phyloP scores from a whole-genome alignment of 2,329 filamentous ascomycete genomes.

The Ambrosiella beaveri region DNA sequence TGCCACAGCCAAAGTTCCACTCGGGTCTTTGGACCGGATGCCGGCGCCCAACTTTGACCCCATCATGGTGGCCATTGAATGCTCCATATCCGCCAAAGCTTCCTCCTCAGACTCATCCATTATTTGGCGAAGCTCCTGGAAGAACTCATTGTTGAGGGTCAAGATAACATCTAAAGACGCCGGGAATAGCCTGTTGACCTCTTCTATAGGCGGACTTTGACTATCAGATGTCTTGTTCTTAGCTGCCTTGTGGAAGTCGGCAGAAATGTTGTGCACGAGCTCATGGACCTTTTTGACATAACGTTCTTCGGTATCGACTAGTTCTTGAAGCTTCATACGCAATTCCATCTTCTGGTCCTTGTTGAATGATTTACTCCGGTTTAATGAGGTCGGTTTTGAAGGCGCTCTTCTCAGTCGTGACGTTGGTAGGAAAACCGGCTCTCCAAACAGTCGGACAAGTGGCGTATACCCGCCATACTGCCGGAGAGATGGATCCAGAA shows the following conservation, averaged over 20 bases:
- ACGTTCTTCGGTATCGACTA: conserved; percentile 84
- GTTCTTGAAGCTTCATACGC: conserved; percentile 73
- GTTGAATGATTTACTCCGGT: conserved; percentile 59
- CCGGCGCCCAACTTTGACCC: conserved; percentile 28
- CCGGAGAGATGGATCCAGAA: conserved; percentile 43
- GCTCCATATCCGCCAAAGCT: conserved; percentile 59
- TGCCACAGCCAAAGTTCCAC: conserved; percentile 61
- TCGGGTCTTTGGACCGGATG: conserved; percentile 47
- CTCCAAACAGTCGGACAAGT: conserved; percentile 62
- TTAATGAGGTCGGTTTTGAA: conserved; percentile 68
- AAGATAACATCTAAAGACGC: conserved; percentile 64
- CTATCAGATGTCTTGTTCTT: conserved; percentile 40
- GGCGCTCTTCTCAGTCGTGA: conserved; percentile 70
- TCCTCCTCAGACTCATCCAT: conserved; percentile 73
- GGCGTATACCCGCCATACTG: conserved; percentile 66
- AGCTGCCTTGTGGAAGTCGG: conserved; percentile 59
- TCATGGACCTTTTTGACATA: conserved; percentile 82
- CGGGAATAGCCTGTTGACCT: conserved; percentile 65
- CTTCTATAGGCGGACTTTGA: conserved; percentile 52
- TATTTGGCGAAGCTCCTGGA: conserved; percentile 56
- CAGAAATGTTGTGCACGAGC: conserved; percentile 63
- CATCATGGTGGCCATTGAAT: conserved; percentile 25
- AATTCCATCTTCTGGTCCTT: conserved; percentile 70
- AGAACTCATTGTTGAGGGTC: conserved; percentile 63
- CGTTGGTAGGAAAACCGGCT: conserved; percentile 73